Percentiles rank a stretch among this genome's conserved stretches.
These are phyloP conservation scores for Trypanosoma conorhini DNA, from an alignment of 208 protist genomes.

Conservation along the genomic window DNA sequence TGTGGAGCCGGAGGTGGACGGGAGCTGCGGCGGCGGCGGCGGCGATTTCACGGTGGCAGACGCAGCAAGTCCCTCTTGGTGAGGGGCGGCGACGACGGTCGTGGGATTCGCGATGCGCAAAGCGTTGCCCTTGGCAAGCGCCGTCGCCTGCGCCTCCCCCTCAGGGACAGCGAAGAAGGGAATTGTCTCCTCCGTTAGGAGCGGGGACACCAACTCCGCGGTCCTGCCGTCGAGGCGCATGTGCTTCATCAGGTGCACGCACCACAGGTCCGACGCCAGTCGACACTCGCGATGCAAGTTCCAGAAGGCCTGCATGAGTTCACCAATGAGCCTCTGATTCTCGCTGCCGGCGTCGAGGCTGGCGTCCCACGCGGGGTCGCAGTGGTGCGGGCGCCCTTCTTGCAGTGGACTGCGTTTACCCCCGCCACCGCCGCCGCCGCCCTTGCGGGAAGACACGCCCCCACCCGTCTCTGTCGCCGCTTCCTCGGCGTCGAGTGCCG, in stretches of 20 bases:
- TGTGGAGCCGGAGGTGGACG: neutral
- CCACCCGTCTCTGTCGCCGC: neutral
- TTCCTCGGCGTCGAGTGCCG: neutral
- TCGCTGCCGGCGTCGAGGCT: neutral
- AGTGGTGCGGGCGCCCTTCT: neutral
- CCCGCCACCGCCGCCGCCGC: neutral
- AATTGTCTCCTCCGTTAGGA: conserved; percentile 26
- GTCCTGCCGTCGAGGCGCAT: conserved; percentile 33
- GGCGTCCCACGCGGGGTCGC: neutral
- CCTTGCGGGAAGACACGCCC: neutral
- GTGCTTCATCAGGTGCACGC: conserved; percentile 30
- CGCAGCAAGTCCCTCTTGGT: neutral
- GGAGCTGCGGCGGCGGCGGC: neutral
- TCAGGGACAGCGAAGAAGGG: conserved; percentile 19
- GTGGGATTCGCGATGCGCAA: neutral
- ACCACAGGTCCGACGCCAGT: conserved; percentile 38
- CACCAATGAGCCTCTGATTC: conserved; percentile 9
- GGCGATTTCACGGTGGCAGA: neutral
- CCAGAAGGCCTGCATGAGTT: conserved; percentile 45
- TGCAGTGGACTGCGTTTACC: neutral
- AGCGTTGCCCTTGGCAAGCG: neutral
- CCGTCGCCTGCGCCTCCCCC: neutral
- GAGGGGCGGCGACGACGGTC: neutral
- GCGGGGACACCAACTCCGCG: conserved; percentile 17
- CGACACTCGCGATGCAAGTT: conserved; percentile 34